A percentile compares a stretch with the other conserved stretches of the same genome.
Evolutionary conservation across 2,329 filamentous ascomycete species (phyloP).

Genomic region (Akanthomyces uredinophilus): DNA sequence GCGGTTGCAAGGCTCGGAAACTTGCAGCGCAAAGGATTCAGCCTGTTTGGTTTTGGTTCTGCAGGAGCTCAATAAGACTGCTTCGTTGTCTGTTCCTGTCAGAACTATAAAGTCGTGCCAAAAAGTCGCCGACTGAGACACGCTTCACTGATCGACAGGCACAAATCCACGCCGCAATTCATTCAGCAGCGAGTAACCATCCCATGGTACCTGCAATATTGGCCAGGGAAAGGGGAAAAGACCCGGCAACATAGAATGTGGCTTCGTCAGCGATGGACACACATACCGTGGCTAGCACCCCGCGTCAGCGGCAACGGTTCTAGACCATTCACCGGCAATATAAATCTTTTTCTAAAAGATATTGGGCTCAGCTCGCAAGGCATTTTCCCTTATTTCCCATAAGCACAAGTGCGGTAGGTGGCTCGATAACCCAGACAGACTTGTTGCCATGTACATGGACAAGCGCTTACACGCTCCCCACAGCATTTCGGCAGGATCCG

Average conservation of each 20-base stretch:
- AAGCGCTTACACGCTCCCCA: background rate
- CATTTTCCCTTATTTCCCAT: background rate
- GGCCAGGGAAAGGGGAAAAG: too few species aligned
- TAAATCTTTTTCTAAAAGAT: background rate
- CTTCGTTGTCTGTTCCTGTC: too few species aligned
- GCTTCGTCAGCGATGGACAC: too few species aligned
- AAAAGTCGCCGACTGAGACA: too few species aligned
- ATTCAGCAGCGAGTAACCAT: background rate
- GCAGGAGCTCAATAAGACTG: background rate
- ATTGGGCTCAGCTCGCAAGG: background rate
- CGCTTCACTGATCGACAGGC: background rate
- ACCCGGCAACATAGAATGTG: too few species aligned
- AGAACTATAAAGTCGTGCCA: too few species aligned
- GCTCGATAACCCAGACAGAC: background rate
- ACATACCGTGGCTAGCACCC: too few species aligned
- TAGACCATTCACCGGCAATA: background rate
- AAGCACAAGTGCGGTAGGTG: background rate
- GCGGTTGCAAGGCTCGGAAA: background rate
- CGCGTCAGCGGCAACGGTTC: background rate
- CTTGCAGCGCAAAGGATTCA: background rate
- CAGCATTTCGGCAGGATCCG: background rate
- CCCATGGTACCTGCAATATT: too few species aligned
- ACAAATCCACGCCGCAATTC: background rate
- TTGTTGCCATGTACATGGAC: background rate
- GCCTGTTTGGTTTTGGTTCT: background rate